These are phyloP conservation scores for Camellia sinensis DNA, from an alignment of 148 eudicot genomes.

Conservation along the genomic window DNA sequence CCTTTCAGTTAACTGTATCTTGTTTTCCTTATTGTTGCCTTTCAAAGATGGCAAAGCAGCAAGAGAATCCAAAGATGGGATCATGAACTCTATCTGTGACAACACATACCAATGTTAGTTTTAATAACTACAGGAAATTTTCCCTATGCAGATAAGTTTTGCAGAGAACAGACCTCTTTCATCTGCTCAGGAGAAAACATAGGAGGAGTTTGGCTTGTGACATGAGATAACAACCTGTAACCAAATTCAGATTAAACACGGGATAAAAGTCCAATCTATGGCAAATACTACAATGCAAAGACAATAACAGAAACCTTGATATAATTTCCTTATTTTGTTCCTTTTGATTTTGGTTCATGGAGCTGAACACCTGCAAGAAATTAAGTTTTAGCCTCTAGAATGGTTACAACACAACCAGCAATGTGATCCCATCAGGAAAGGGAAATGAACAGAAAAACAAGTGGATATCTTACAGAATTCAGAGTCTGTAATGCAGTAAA, in stretches of 20 bases:
- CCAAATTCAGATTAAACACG: constrained; percentile 15
- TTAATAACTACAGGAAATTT: not conserved
- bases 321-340: constrained; percentile 55
- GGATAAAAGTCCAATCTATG: constrained; percentile 6
- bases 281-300: constrained; percentile 12
- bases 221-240: constrained; percentile 63
- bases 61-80: constrained; percentile 29
- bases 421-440: not conserved
- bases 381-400: not conserved
- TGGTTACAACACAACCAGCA: not conserved
- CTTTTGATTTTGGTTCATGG: constrained; percentile 50
- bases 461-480: constrained; percentile 52
- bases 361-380: constrained; percentile 57
- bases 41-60: constrained; percentile 28
- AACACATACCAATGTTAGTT: constrained; percentile 4
- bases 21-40: constrained; percentile 36
- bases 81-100: constrained; percentile 62
- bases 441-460: not conserved
- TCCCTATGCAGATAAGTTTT: not conserved
- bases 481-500: constrained; percentile 53
- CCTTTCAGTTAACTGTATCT: constrained; percentile 29
- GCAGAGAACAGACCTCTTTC: constrained; percentile 60
- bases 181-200: constrained; percentile 60
- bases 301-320: constrained; percentile 46
- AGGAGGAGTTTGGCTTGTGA: constrained; percentile 42